Base-by-base conservation (phyloP, 805 yeast species). In the Candida peoriensis region DNA sequence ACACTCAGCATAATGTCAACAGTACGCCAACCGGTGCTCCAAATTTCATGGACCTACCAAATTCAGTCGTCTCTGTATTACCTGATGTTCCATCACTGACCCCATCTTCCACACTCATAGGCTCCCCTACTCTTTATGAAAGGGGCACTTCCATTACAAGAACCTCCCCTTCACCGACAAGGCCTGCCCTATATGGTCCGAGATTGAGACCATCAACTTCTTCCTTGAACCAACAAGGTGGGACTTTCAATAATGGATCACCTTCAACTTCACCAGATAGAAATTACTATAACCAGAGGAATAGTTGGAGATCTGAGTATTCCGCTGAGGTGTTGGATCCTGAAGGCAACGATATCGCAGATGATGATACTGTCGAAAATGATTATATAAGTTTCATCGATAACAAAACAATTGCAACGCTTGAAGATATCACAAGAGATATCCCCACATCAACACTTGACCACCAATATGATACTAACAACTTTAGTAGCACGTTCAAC, bases 301-400 rank as follows among this genome's bases (percentile, higher is more conserved):
- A 44, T 6, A 52, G 57, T 35, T 52, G 55, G 55, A 42, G 36
- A 22, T 52, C 55, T 3, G 52, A 46, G n/a, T 50, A 44, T 18
- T 48, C 53, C 8, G 34, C 42, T 1, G 42, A 46, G 27, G 35
- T 47, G 1, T 19, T 36, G 17, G 34, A 25, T 5, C 29, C 41
- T 15, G 42, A 38, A 10, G 41, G 42, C 24, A 42, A 28, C n/a
- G n/a, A n/a, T n/a, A n/a, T n/a, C n/a, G 15, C 28, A n/a, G 28
- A 15, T 25, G 28, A 25, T 25, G 30, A 29, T 24, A 19, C 20
- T 21, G 9, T 21, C 5, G 19, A 33, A 9, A 11, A 13, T 21
- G 12, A 10, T 15, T 11, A 22, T 5, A 9, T 14, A 5, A 5
- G 16, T 9, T n/a, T 23, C 10, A 30, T 23, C 13, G 14, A 4